Conservation (phyloP, 257 asterid genomes). For the Linderniella brevidens region DNA sequence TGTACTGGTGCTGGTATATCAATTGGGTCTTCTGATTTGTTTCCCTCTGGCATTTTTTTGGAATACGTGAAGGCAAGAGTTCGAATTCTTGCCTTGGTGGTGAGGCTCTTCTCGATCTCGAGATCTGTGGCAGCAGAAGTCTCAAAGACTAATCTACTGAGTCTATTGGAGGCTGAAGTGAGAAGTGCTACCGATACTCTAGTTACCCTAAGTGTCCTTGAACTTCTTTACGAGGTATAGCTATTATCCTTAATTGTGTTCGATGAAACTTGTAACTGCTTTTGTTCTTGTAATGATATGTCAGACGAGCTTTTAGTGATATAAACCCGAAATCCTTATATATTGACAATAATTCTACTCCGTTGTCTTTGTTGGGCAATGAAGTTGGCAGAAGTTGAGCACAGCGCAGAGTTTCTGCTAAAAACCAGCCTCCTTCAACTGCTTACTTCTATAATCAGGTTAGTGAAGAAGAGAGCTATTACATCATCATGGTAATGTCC, state of each 20-base stretch:
- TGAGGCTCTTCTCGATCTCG: constrained; percentile 82
- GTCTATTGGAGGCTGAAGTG: constrained; percentile 67
- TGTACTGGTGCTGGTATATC: neutral
- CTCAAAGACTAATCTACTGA: constrained; percentile 52
- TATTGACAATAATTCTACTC: neutral
- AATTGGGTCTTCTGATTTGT: neutral
- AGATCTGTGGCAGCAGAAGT: constrained; percentile 57
- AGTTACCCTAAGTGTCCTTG: constrained; percentile 65
- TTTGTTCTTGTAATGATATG: neutral
- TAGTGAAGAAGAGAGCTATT: constrained; percentile 2
- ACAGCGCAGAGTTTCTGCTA: constrained; percentile 67
- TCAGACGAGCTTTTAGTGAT: too few species aligned
- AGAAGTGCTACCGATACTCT: constrained; percentile 47
- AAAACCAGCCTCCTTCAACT: constrained; percentile 60
- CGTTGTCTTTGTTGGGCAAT: constrained; percentile 12
- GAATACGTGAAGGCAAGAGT: constrained; percentile 56
- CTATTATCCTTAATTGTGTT: constrained; percentile 11
- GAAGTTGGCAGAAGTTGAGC: constrained; percentile 83
- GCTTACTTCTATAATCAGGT: constrained; percentile 84
- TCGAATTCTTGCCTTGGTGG: constrained; percentile 74
- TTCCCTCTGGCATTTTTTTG: constrained; percentile 12
- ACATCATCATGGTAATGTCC: constrained; percentile 4
- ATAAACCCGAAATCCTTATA: too few species aligned
- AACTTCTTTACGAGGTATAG: constrained; percentile 80
- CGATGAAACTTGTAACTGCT: neutral